Evolutionary conservation across 2,329 filamentous ascomycete genomes (phyloP).

Genomic region (Beauveria varroae): DNA sequence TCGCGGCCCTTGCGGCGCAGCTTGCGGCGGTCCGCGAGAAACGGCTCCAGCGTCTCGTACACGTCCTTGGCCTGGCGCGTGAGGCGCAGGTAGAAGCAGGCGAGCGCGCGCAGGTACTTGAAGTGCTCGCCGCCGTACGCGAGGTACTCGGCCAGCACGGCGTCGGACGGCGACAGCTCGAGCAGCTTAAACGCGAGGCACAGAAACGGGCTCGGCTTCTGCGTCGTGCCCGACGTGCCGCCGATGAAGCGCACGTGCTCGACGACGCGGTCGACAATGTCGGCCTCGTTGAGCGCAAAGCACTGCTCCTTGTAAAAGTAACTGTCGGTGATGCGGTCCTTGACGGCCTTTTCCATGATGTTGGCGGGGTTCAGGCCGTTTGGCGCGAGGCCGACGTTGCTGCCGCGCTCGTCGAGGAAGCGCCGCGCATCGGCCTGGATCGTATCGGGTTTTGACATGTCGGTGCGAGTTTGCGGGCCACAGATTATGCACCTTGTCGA

Average conservation of each 20-base stretch:
- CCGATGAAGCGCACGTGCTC: constrained; percentile 76
- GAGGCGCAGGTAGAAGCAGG: constrained; percentile 86
- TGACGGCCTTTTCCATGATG: constrained; percentile 90
- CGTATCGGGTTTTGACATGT: constrained; percentile 37
- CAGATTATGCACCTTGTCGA: not conserved
- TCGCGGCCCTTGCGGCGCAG: constrained; percentile 67
- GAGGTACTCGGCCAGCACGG: constrained; percentile 74
- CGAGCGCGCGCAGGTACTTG: constrained; percentile 83
- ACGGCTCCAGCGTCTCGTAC: constrained; percentile 72
- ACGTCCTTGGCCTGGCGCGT: constrained; percentile 78
- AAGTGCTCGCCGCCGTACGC: constrained; percentile 66
- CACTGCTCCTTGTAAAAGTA: constrained; percentile 99
- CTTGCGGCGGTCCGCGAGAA: constrained; percentile 76
- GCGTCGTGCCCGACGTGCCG: constrained; percentile 75
- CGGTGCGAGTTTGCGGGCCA: not conserved
- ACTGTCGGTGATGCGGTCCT: constrained; percentile 88
- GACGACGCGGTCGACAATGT: constrained; percentile 81
- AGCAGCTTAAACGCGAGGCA: constrained; percentile 93
- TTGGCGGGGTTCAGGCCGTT: constrained; percentile 91
- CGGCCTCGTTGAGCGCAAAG: constrained; percentile 81
- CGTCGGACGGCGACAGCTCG: constrained; percentile 74
- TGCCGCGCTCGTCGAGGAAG: constrained; percentile 88
- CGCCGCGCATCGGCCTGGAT: constrained; percentile 72
- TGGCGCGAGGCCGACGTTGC: constrained; percentile 64
- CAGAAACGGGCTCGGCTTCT: constrained; percentile 86